Evolutionary conservation across 2,329 filamentous ascomycete genomes (phyloP).

Genomic region (Aspergillus piperis): DNA sequence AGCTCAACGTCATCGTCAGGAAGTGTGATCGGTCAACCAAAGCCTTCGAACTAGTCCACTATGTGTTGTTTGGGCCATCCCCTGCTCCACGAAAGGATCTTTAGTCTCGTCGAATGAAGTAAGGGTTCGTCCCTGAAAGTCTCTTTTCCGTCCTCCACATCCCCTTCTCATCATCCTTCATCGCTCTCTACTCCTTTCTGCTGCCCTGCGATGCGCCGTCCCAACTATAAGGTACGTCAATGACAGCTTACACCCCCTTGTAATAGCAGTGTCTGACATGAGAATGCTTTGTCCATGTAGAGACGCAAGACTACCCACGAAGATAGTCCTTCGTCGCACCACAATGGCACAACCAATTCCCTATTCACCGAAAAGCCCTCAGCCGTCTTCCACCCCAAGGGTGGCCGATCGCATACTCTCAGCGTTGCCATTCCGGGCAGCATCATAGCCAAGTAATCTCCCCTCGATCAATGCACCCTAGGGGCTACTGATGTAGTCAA

Average conservation of each 20-base stretch:
- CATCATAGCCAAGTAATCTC: conserved; percentile 67
- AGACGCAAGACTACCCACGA: conserved; percentile 26
- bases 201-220: conserved; percentile 12
- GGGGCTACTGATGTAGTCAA: background rate
- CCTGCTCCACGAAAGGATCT: background rate
- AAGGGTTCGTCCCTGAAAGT: background rate
- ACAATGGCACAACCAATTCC: conserved; percentile 14
- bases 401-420: conserved; percentile 70
- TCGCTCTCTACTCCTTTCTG: background rate
- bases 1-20: conserved; percentile 14
- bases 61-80: conserved; percentile 2
- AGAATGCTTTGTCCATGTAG: conserved; percentile 7
- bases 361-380: conserved; percentile 67
- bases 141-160: background rate
- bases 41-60: background rate
- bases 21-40: conserved; percentile 11
- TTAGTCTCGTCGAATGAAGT: background rate
- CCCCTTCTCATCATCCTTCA: background rate
- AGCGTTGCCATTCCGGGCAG: conserved; percentile 78
- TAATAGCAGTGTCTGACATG: background rate
- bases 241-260: background rate
- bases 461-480: conserved; percentile 14
- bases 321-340: conserved; percentile 4
- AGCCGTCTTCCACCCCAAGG: conserved; percentile 65
- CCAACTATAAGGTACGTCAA: conserved; percentile 8